phyloP scores from a whole-genome alignment of 1,284 basidiomycete genomes.

The Irpex sp. region DNA sequence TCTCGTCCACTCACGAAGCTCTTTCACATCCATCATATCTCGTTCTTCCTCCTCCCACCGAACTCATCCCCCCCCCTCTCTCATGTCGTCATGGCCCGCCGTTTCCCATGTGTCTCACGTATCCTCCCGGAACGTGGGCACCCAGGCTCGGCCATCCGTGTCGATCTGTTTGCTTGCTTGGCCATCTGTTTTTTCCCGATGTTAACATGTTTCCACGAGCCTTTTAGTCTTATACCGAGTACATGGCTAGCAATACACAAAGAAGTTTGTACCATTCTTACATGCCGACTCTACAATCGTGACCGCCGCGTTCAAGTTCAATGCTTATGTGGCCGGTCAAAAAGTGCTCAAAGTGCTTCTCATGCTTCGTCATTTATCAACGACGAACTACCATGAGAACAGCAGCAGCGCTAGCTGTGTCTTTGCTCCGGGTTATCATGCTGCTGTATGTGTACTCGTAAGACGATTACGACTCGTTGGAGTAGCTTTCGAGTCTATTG shows the following conservation, averaged over 20 bases:
- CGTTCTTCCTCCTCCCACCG: background rate
- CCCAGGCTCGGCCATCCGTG: background rate
- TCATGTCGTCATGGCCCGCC: background rate
- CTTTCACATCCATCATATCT: background rate
- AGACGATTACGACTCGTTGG: background rate
- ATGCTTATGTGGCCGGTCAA: no score
- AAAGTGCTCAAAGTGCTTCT: no score
- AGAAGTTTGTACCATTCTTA: background rate
- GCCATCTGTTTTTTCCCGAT: background rate
- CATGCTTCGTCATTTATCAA: no score
- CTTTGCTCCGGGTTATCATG: no score
- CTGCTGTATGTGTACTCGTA: background rate
- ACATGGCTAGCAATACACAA: conserved; percentile 1
- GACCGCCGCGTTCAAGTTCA: background rate
- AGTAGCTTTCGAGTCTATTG: background rate
- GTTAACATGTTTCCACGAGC: background rate
- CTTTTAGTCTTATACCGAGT: background rate
- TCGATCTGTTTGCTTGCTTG: background rate
- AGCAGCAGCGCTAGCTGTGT: no score
- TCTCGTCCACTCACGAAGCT: background rate
- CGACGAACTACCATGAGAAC: no score
- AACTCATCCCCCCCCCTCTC: background rate
- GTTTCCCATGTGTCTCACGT: background rate
- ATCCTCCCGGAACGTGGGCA: background rate
- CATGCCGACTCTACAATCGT: background rate